Evolutionary conservation across 306 rosid genomes (phyloP), one percentile per base, ranked within the genome.

Genomic region (Cucurbita pepo): DNA sequence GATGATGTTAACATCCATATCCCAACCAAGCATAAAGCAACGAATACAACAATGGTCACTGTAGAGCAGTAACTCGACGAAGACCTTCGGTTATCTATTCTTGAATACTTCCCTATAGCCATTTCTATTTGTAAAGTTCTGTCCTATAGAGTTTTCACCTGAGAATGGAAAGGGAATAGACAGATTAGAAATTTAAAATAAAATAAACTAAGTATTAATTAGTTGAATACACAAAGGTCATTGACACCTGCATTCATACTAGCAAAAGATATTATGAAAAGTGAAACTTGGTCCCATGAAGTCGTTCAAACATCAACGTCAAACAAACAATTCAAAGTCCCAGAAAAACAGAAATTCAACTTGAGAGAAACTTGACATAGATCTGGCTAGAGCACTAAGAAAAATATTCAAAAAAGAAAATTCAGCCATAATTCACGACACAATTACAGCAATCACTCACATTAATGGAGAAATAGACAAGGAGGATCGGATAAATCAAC

Each of bases 1-100:
- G 96, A 90, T 0, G 98, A 94, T 14, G 95, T 89, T 89, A 94
- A 82, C 96, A 94, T 91, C 98, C 98, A 94, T 77, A 90, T 71
- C 55, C 96, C 98, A 53, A 89, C 93, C 88, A 94, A 82, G 67
- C 92, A 89, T 78, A 94, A 77, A 18, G 89, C 97, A 77, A 94
- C 97, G 76, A 94, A 89, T 75, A 87, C 89, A 51, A 86, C 96
- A 78, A 94, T 85, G 16, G 97, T 85, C 78, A 89, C 89, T 2
- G 95, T 85, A 8, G 98, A 94, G 83, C 95, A 86, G 84, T 89
- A 87, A 75, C 92, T 81, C 16, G 96, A 70, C 1, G 91, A 14
- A 10, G 97, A 69, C 74, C 90, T 83, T 76, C 83, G 81, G 56
- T 80, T 84, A 72, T 94, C 98, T 37, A 90, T 75, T 81, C 96